Evolutionary conservation across 1,139 yeast species (phyloP).

Genomic region (Casaregolazyma suthepensis): DNA sequence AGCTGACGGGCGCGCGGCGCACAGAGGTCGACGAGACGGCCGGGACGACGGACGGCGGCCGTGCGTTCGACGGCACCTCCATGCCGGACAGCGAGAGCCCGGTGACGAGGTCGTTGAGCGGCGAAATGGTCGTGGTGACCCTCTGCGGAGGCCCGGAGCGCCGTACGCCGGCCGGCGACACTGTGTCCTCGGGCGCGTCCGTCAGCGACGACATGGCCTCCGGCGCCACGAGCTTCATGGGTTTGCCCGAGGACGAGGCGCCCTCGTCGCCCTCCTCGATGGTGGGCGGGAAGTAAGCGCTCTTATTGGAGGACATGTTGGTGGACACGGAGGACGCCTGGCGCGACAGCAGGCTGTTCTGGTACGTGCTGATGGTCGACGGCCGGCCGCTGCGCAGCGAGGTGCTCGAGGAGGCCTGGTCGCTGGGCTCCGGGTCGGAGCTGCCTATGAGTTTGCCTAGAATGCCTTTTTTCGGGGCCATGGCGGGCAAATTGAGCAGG

Average conservation of each 20-base stretch:
- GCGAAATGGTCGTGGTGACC: neutral
- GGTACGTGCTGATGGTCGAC: conserved; percentile 19
- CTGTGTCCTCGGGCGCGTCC: conserved; percentile 8
- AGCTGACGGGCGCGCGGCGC: neutral
- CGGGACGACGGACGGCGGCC: neutral
- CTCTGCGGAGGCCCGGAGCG: neutral
- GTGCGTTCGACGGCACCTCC: neutral
- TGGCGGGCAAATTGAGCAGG: neutral
- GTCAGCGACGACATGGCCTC: conserved; percentile 18
- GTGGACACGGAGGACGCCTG: conserved; percentile 19
- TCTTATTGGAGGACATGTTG: conserved; percentile 10
- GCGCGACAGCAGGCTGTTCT: conserved; percentile 23
- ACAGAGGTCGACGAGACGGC: neutral
- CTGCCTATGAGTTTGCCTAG: neutral
- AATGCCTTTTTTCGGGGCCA: neutral
- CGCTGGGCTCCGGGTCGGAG: neutral
- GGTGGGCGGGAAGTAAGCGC: conserved; percentile 1
- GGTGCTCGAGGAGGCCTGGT: conserved; percentile 11
- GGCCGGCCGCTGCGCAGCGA: conserved; percentile 16
- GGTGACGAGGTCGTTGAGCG: neutral
- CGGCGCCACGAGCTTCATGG: conserved; percentile 22
- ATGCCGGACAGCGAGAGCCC: neutral
- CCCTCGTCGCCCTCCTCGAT: conserved; percentile 12
- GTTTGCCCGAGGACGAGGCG: conserved; percentile 13
- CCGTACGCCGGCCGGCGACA: neutral